phyloP scores from a whole-genome alignment of 2,329 filamentous ascomycete species.

The Calycina marina region DNA sequence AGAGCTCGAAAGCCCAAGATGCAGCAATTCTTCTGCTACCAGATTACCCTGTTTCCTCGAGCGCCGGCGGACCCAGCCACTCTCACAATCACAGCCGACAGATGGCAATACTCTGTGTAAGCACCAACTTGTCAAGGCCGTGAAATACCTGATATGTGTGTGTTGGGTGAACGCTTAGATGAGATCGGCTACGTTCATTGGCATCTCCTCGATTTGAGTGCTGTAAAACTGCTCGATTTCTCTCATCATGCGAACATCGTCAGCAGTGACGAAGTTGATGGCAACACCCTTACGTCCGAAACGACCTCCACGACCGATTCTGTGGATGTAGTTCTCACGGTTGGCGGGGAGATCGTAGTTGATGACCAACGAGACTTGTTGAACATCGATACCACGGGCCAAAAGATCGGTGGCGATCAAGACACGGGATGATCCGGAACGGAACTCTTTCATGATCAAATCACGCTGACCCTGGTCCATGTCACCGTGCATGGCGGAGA shows the following conservation, averaged over 20 bases:
- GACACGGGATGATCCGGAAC: slow-evolving; percentile 94
- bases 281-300: slow-evolving; percentile 99
- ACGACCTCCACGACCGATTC: slow-evolving; percentile 97
- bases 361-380: slow-evolving; percentile 99
- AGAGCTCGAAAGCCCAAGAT: slow-evolving; percentile 11
- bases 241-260: slow-evolving; percentile 99
- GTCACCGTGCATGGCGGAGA: slow-evolving; percentile 99
- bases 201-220: slow-evolving; percentile 99
- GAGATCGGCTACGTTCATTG: slow-evolving; percentile 76
- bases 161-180: slow-evolving; percentile 36
- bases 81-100: slow-evolving; percentile 22
- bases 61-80: slow-evolving; percentile 23
- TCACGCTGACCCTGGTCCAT: slow-evolving; percentile 98
- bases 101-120: slow-evolving; percentile 12
- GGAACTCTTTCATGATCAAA: slow-evolving; percentile 99
- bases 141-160: slow-evolving; percentile 20
- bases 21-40: slow-evolving; percentile 23
- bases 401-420: slow-evolving; percentile 95
- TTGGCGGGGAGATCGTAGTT: slow-evolving; percentile 99
- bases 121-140: slow-evolving; percentile 12
- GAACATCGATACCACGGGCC: slow-evolving; percentile 98
- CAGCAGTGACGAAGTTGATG: slow-evolving; percentile 99
- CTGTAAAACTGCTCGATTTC: slow-evolving; percentile 99
- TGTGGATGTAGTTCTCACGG: slow-evolving; percentile 99
- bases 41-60: slow-evolving; percentile 20